phyloP scores from a whole-genome alignment of 768 basidiomycete species.

The Flagelloscypha sp. region DNA sequence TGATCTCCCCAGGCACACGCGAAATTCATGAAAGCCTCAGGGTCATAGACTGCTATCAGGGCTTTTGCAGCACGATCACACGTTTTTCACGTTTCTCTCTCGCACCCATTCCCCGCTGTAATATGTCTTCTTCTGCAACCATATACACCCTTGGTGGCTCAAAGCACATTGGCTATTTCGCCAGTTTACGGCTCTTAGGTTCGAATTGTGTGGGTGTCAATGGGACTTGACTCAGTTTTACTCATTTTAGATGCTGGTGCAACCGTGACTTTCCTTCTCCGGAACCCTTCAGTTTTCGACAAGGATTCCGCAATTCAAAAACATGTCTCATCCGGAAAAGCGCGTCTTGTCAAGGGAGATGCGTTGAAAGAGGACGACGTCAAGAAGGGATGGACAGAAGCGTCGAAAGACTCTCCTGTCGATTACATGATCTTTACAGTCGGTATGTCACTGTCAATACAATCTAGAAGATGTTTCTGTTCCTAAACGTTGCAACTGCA shows the following conservation, averaged over 20 bases:
- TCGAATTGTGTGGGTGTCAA: not conserved
- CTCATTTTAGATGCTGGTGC: conserved; percentile 42
- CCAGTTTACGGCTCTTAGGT: conserved; percentile 8
- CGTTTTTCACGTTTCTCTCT: too few species aligned
- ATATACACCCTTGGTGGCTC: conserved; percentile 24
- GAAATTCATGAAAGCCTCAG: too few species aligned
- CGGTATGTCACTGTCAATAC: too few species aligned
- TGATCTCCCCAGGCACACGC: too few species aligned
- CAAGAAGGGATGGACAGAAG: conserved; percentile 40
- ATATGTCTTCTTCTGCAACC: too few species aligned
- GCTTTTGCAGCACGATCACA: too few species aligned
- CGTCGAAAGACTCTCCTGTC: conserved; percentile 27
- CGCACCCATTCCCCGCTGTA: too few species aligned
- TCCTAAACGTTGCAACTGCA: too few species aligned
- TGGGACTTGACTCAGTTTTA: not conserved
- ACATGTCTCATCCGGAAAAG: conserved; percentile 43
- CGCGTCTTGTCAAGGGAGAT: conserved; percentile 51
- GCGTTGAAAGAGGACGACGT: conserved; percentile 47
- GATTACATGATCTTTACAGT: conserved; percentile 56
- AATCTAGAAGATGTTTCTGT: too few species aligned
- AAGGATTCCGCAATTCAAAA: conserved; percentile 42
- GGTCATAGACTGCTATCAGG: too few species aligned
- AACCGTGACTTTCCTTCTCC: conserved; percentile 56
- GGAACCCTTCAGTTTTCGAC: conserved; percentile 45
- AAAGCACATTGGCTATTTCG: conserved; percentile 24